Evolutionary conservation across 192 early-diverging fungal species (phyloP), one percentile per base, ranked within the genome.

Genomic region (Gamsiella multidivaricata): DNA sequence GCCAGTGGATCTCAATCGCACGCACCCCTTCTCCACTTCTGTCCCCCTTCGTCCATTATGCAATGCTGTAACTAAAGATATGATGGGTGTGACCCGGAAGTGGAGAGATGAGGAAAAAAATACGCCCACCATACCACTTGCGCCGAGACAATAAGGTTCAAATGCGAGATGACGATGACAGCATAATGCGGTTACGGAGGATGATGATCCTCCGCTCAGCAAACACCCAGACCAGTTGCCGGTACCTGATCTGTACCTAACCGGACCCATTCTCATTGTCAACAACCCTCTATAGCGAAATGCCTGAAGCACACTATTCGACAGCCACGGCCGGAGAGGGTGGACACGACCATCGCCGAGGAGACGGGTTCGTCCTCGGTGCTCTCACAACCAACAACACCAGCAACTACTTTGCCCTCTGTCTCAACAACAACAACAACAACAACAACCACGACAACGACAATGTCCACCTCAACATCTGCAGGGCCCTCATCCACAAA

Each of bases 261-360:
- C 11, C 41, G 1, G 18, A 42, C 41, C 12, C 12, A 42, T 18
- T 18, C 41, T 42, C 41, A 42, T 42, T 42, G 11, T 42, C 18
- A 15, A 18, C 41, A 42, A 2, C 41, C 51, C 9, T 31, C 10
- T 9, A 22, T 80, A 66, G 82, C 82, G 36, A 76, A 83, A 18
- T 69, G 69, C 20, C 20, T 83, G n/a, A 83, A 83, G 49, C 80
- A 78, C 33, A 63, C 53, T 23, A 78, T 83, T 37, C 71, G 79
- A 26, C 81, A 79, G 53, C 71, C 80, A 23, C 47, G 83, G 45
- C 76, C 73, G 57, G 62, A 74, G 50, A 50, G 29, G 43, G n/a
- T 12, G 14, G 70, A 64, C 18, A 20, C 18, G 20, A 12, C 23
- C 1, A 18, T 20, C 18, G 31, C 3, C 7, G 65, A 59, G 22